Conservation (phyloP, 1,284 basidiomycete species). For the Irpex sp. region DNA sequence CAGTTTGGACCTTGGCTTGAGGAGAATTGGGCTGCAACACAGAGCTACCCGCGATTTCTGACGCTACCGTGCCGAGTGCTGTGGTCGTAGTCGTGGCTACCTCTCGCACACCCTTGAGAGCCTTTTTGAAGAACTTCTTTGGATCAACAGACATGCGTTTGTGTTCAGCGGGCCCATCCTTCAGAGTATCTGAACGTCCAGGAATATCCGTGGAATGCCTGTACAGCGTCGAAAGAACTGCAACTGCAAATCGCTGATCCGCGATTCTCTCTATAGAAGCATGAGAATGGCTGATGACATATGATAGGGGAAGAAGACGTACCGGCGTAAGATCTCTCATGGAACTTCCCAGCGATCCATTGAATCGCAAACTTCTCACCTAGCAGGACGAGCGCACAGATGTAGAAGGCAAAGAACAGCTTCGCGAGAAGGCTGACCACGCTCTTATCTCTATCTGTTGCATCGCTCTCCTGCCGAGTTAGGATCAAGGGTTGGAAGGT, state of each 20-base stretch:
- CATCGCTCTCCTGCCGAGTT: constrained; percentile 32
- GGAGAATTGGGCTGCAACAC: constrained; percentile 89
- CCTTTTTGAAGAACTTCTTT: constrained; percentile 64
- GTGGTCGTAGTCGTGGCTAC: constrained; percentile 83
- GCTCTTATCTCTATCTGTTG: constrained; percentile 18
- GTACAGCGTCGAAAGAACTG: constrained; percentile 74
- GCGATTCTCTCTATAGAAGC: constrained; percentile 64
- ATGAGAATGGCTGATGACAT: constrained; percentile 2
- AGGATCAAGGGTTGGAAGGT: constrained; percentile 68
- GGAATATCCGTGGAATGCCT: constrained; percentile 71
- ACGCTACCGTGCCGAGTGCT: constrained; percentile 74
- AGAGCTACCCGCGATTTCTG: constrained; percentile 71
- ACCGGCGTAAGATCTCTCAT: constrained; percentile 85
- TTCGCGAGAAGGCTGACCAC: constrained; percentile 54
- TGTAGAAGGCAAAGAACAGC: constrained; percentile 71
- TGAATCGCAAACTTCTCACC: constrained; percentile 88
- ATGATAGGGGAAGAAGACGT: constrained; percentile 14
- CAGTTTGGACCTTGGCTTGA: constrained; percentile 76
- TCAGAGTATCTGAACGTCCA: constrained; percentile 66
- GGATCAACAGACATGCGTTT: constrained; percentile 45
- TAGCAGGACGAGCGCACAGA: constrained; percentile 72
- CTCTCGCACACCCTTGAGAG: constrained; percentile 66
- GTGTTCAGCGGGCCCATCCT: constrained; percentile 34
- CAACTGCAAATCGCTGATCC: constrained; percentile 81
- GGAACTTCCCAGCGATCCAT: constrained; percentile 83